Evolutionary conservation across 176 grass and related monocot genomes (phyloP).

Genomic region (Juncus inflexus): DNA sequence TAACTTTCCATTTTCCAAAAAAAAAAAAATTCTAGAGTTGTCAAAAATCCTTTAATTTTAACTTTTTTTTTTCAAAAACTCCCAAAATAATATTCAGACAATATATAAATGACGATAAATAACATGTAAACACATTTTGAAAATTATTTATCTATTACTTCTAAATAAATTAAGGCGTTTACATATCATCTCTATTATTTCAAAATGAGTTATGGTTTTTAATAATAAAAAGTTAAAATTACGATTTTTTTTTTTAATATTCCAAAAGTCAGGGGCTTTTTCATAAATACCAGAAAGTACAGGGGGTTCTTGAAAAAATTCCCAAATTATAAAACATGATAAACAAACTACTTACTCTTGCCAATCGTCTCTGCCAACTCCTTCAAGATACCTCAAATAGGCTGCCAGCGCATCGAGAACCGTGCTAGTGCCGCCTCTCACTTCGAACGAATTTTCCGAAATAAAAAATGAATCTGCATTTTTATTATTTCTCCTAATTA

Average conservation of each 20-base stretch:
- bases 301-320: background rate
- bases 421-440: conserved; percentile 64
- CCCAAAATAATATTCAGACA: too few species aligned
- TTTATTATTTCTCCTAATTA: conserved; percentile 34
- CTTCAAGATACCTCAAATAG: conserved; percentile 87
- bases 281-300: conserved; percentile 1
- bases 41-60: too few species aligned
- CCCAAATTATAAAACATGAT: background rate
- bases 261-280: background rate
- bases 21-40: too few species aligned
- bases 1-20: too few species aligned
- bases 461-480: conserved; percentile 69
- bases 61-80: too few species aligned
- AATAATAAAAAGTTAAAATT: too few species aligned
- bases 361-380: conserved; percentile 78
- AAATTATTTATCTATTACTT: background rate
- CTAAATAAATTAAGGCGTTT: background rate
- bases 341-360: conserved; percentile 60
- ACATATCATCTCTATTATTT: too few species aligned
- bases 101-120: too few species aligned
- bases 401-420: conserved; percentile 69
- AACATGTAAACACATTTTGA: too few species aligned
- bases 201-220: too few species aligned
- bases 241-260: background rate
- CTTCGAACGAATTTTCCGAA: conserved; percentile 50